Evolutionary conservation across 768 basidiomycete genomes (phyloP).

Genomic region (Boletus bicolor): DNA sequence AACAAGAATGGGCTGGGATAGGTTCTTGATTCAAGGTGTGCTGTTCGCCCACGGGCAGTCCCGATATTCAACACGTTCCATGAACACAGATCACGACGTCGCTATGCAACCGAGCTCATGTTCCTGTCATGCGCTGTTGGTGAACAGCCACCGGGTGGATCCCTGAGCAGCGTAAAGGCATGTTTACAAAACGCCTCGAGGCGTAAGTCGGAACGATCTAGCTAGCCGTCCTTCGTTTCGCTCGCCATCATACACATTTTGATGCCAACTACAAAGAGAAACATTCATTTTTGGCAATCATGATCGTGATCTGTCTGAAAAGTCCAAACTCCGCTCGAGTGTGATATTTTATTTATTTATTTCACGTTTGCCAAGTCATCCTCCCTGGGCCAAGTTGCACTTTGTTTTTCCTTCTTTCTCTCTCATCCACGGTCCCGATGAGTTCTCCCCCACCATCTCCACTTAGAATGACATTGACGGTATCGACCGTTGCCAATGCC

Average conservation of each 20-base stretch:
- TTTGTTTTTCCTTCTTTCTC: neutral
- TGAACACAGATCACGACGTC: neutral
- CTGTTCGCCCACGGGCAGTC: neutral
- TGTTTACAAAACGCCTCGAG: neutral
- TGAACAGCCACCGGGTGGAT: neutral
- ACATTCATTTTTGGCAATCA: neutral
- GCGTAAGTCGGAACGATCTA: neutral
- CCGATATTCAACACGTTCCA: neutral
- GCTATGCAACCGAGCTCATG: neutral
- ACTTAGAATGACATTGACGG: slow-evolving; percentile 21
- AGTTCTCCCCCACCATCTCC: slow-evolving; percentile 22
- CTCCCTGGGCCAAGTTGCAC: neutral
- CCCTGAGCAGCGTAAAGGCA: neutral
- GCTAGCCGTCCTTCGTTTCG: neutral
- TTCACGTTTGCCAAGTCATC: neutral
- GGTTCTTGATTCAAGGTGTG: slow-evolving; percentile 14
- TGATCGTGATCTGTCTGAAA: neutral
- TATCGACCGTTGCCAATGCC: slow-evolving; percentile 47
- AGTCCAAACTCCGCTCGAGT: slow-evolving; percentile 23
- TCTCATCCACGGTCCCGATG: slow-evolving; percentile 6
- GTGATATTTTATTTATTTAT: slow-evolving; percentile 7
- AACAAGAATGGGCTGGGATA: slow-evolving; percentile 40
- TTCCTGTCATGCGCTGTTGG: neutral
- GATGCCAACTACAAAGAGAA: neutral
- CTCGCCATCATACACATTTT: slow-evolving; percentile 8